Evolutionary conservation across 768 basidiomycete genomes (phyloP).

Genomic region (Dentipellis fragilis): DNA sequence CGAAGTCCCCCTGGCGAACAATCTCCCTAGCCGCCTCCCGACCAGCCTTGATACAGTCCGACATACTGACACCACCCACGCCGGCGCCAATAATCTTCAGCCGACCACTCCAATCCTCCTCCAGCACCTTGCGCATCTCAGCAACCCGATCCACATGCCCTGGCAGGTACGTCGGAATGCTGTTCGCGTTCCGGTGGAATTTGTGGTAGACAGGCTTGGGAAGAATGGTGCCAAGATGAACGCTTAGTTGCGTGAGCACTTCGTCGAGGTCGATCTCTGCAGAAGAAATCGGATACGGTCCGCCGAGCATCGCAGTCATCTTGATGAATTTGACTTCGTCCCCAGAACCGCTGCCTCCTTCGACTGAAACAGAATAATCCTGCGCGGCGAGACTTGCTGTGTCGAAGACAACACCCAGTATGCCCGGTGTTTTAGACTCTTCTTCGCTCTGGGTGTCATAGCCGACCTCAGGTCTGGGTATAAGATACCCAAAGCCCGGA

Average conservation of each 20-base stretch:
- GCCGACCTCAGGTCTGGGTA: constrained; percentile 61
- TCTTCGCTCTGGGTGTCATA: constrained; percentile 26
- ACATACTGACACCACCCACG: constrained; percentile 78
- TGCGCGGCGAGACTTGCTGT: constrained; percentile 63
- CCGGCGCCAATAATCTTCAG: constrained; percentile 76
- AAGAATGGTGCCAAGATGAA: constrained; percentile 11
- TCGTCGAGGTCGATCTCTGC: constrained; percentile 17
- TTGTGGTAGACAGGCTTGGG: constrained; percentile 48
- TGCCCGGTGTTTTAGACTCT: constrained; percentile 24
- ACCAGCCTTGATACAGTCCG: constrained; percentile 75
- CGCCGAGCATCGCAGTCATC: constrained; percentile 86
- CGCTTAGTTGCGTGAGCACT: constrained; percentile 14
- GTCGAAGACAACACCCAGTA: constrained; percentile 88
- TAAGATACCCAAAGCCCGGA: constrained; percentile 87
- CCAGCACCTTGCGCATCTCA: constrained; percentile 39
- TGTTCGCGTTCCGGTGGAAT: constrained; percentile 44
- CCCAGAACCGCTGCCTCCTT: constrained; percentile 9
- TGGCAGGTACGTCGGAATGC: constrained; percentile 70
- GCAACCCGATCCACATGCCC: constrained; percentile 66
- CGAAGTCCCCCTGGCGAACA: neutral
- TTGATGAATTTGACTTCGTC: constrained; percentile 43
- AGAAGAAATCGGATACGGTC: constrained; percentile 40
- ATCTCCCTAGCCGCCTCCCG: constrained; percentile 29
- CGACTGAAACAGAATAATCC: constrained; percentile 23
- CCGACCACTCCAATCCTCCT: constrained; percentile 24